A percentile compares a stretch with the other conserved stretches of the same genome.
These are phyloP conservation scores for Cerioporus squamosus DNA, from an alignment of 1,284 basidiomycete species.

Conservation along the genomic window DNA sequence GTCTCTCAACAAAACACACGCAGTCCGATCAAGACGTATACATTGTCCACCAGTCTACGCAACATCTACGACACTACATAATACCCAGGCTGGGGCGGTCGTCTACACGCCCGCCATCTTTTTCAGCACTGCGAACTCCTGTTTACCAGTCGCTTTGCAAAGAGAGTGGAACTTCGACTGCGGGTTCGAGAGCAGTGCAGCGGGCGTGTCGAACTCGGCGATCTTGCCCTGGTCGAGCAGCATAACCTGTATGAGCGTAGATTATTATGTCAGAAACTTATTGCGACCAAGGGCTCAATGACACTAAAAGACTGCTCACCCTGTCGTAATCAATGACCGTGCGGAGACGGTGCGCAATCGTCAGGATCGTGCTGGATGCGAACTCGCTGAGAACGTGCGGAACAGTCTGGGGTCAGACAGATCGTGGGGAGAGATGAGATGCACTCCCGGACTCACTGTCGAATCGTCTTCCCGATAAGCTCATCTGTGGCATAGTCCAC, in stretches of 20 bases:
- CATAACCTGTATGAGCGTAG: slow-evolving; percentile 61
- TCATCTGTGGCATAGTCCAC: slow-evolving; percentile 83
- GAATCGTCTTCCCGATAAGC: slow-evolving; percentile 73
- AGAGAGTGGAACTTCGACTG: slow-evolving; percentile 75
- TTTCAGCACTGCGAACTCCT: slow-evolving; percentile 78
- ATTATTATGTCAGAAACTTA: slow-evolving; percentile 7
- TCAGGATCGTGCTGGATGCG: slow-evolving; percentile 57
- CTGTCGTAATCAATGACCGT: slow-evolving; percentile 67
- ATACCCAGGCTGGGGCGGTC: neutral
- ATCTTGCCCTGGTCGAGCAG: slow-evolving; percentile 88
- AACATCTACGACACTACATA: neutral
- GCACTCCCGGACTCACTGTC: slow-evolving; percentile 54
- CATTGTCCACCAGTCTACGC: neutral
- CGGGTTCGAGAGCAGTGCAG: slow-evolving; percentile 65
- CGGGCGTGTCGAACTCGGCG: slow-evolving; percentile 82
- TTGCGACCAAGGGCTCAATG: slow-evolving; percentile 2
- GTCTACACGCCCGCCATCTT: slow-evolving; percentile 60
- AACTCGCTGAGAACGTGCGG: slow-evolving; percentile 45
- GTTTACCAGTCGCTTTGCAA: slow-evolving; percentile 83
- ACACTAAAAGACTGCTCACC: slow-evolving; percentile 34
- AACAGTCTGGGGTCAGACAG: slow-evolving; percentile 10
- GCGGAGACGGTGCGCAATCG: slow-evolving; percentile 68
- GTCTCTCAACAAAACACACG: too few species aligned
- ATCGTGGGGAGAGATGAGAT: slow-evolving; percentile 1
- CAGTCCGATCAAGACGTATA: neutral